Conservation (phyloP, 352 stramenopile genomes). For the Phytophthora pseudosyringae region DNA sequence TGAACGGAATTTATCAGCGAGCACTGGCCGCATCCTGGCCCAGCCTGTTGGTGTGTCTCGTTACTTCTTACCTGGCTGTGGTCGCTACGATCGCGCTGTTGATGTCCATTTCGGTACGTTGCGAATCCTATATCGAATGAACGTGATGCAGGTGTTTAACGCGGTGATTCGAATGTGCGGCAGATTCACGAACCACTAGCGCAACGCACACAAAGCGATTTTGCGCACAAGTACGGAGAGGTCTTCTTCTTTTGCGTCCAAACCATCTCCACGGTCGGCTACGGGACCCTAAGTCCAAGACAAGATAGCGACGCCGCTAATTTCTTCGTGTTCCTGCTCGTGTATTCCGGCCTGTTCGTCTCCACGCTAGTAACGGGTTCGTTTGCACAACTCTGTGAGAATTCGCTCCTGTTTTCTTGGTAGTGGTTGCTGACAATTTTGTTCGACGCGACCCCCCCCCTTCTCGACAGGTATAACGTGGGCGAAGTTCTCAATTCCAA, state of each 20-base stretch:
- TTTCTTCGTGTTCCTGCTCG: constrained; percentile 66
- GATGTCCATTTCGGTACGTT: constrained; percentile 52
- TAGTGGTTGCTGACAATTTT: background rate
- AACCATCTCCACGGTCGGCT: constrained; percentile 69
- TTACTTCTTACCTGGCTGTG: constrained; percentile 45
- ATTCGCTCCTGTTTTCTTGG: background rate
- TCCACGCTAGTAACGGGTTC: constrained; percentile 64
- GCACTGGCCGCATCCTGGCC: constrained; percentile 56
- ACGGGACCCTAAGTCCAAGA: constrained; percentile 51
- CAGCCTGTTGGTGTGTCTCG: constrained; percentile 44
- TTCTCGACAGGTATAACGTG: constrained; percentile 49
- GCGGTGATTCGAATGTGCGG: background rate
- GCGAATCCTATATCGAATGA: background rate
- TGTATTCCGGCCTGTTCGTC: constrained; percentile 47
- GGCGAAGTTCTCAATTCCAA: constrained; percentile 72
- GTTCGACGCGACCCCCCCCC: background rate
- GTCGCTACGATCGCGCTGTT: constrained; percentile 49
- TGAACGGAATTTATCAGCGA: constrained; percentile 60
- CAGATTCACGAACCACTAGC: constrained; percentile 26
- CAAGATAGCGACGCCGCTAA: constrained; percentile 56
- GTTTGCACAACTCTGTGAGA: background rate
- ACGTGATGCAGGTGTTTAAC: background rate
- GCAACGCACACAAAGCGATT: constrained; percentile 12
- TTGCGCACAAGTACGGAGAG: constrained; percentile 34
- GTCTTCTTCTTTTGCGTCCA: constrained; percentile 71